Percentiles rank a stretch among this genome's conserved stretches.
Conservation (phyloP, 1,284 basidiomycete genomes). For the Leccinum huronense region DNA sequence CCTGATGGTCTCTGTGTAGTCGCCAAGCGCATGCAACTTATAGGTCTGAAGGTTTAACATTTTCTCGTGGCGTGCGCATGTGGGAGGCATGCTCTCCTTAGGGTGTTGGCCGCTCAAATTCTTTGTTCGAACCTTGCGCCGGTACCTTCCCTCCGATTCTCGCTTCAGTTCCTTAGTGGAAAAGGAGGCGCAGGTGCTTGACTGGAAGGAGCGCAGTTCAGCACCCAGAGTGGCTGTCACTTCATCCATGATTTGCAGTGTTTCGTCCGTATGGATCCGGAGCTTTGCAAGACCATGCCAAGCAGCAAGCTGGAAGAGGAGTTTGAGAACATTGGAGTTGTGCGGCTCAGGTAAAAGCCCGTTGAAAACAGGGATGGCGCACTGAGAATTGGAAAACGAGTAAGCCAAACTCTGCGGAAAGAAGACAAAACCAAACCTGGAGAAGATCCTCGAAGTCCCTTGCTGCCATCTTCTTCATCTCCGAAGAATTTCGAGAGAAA, state of each 20-base stretch:
- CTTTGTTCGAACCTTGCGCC: background rate
- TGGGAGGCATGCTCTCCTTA: no score
- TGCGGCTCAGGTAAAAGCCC: background rate
- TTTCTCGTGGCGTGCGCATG: no score
- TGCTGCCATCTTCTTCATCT: background rate
- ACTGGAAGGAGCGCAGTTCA: background rate
- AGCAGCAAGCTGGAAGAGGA: background rate
- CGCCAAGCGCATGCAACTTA: no score
- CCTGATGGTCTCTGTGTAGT: background rate
- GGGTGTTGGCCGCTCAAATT: background rate
- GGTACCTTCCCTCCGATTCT: background rate
- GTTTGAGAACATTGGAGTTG: background rate
- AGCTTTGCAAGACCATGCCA: background rate
- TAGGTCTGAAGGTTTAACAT: no score
- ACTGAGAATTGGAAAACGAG: background rate
- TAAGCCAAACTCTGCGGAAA: background rate
- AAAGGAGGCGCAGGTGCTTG: background rate
- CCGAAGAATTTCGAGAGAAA: background rate
- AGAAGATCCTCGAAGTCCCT: background rate
- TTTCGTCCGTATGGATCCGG: background rate
- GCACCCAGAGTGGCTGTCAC: background rate
- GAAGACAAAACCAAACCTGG: background rate
- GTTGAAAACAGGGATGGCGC: background rate
- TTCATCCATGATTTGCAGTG: background rate
- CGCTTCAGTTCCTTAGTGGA: background rate